Conservation (phyloP, 805 yeast species). For the Komagataella phaffii region DNA sequence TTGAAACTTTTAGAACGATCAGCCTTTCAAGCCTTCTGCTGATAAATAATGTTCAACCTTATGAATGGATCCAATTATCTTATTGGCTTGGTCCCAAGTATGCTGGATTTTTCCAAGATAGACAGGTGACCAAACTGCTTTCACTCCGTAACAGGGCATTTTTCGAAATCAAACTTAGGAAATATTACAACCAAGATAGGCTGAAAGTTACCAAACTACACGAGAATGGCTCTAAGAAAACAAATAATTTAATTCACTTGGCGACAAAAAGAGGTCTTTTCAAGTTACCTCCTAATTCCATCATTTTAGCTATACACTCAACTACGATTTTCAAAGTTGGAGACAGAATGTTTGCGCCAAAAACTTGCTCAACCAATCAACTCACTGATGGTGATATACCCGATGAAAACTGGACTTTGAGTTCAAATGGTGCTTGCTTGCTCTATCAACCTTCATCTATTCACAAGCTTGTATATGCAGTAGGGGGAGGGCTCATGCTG, state of each 20-base stretch:
- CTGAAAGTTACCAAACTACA: not conserved
- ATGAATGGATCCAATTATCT: conserved; percentile 38
- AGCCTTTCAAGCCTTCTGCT: conserved; percentile 14
- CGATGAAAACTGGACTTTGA: not conserved
- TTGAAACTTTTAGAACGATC: conserved; percentile 18
- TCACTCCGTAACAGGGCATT: conserved; percentile 12
- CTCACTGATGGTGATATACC: not conserved
- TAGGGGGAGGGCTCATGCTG: conserved; percentile 39
- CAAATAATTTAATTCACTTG: not conserved
- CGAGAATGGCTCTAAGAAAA: not conserved
- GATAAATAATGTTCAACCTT: conserved; percentile 18
- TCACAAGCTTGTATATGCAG: conserved; percentile 16
- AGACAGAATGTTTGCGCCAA: conserved; percentile 3
- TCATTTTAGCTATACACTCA: conserved; percentile 4
- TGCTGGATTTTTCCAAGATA: conserved; percentile 28
- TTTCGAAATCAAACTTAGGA: not conserved
- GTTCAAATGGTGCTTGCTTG: not conserved
- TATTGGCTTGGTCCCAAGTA: conserved; percentile 36
- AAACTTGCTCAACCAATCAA: not conserved
- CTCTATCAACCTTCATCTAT: not conserved
- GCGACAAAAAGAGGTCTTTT: conserved; percentile 5
- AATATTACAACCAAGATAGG: not conserved
- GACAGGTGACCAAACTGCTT: conserved; percentile 24
- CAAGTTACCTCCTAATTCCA: conserved; percentile 2
- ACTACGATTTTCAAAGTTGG: not conserved